Percentiles rank a stretch among this genome's conserved stretches.
These are phyloP conservation scores for Leishmania turanica DNA, from an alignment of 208 protist genomes.

Conservation along the genomic window DNA sequence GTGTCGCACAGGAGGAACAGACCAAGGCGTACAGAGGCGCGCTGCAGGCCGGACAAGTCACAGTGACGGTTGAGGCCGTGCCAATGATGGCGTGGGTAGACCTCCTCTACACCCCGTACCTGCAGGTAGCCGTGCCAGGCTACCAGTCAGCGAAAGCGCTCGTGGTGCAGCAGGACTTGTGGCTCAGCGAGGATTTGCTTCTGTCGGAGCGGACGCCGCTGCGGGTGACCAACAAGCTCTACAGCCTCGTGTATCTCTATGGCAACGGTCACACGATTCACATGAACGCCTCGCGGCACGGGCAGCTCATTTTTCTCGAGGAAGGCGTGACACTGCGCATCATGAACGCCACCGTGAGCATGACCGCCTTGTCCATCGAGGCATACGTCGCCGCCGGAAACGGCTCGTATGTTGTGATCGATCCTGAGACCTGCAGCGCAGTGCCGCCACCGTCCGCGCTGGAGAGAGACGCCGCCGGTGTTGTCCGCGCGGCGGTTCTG, in stretches of 20 bases:
- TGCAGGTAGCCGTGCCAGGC: constrained; percentile 50
- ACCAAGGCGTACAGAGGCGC: constrained; percentile 26
- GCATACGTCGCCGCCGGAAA: constrained; percentile 62
- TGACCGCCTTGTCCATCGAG: constrained; percentile 55
- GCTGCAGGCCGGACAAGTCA: constrained; percentile 36
- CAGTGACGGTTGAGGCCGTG: constrained; percentile 44
- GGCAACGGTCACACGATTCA: constrained; percentile 60
- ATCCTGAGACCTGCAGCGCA: constrained; percentile 41
- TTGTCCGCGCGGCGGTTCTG: not conserved
- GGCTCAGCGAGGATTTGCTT: constrained; percentile 47
- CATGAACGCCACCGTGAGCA: constrained; percentile 53
- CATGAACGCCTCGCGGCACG: constrained; percentile 36
- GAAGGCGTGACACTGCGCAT: constrained; percentile 73
- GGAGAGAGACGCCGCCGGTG: not conserved
- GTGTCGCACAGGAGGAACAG: constrained; percentile 8
- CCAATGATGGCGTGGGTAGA: constrained; percentile 45
- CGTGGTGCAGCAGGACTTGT: constrained; percentile 48
- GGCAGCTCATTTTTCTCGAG: constrained; percentile 55
- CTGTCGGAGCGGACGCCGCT: constrained; percentile 51
- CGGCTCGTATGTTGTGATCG: constrained; percentile 69
- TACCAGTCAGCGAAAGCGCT: constrained; percentile 48
- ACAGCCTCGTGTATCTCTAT: constrained; percentile 72
- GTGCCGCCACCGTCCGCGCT: constrained; percentile 1
- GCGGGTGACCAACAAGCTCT: constrained; percentile 32
- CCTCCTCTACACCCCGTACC: constrained; percentile 71